These are phyloP conservation scores for Macrophomina phaseolina DNA, from an alignment of 2,329 filamentous ascomycete species.

Conservation along the genomic window DNA sequence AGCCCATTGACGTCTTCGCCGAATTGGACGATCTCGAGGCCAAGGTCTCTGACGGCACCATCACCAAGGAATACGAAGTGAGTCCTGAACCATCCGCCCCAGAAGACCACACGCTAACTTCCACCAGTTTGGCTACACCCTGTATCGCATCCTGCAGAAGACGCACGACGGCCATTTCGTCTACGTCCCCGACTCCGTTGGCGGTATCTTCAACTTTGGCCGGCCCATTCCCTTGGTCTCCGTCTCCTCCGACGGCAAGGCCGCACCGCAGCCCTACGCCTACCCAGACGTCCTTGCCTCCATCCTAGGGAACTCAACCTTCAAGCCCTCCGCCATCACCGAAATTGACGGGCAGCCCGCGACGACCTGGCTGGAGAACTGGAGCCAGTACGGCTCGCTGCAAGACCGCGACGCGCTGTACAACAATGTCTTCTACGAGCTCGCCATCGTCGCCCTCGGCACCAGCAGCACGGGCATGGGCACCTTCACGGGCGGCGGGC, in stretches of 20 bases:
- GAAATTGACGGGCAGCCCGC: constrained; percentile 63
- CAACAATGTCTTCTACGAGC: constrained; percentile 56
- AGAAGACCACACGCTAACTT: neutral
- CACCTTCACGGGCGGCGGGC: constrained; percentile 51
- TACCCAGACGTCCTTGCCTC: constrained; percentile 54
- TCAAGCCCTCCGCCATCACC: constrained; percentile 57
- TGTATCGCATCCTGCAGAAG: constrained; percentile 60
- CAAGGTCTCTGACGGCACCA: constrained; percentile 44
- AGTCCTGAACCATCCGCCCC: neutral
- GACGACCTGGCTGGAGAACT: constrained; percentile 54
- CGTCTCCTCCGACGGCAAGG: constrained; percentile 64
- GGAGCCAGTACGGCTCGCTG: constrained; percentile 53
- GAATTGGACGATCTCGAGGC: constrained; percentile 48
- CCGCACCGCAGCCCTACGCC: constrained; percentile 63
- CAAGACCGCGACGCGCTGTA: constrained; percentile 66
- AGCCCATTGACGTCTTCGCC: constrained; percentile 50
- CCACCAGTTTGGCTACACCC: constrained; percentile 51
- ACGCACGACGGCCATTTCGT: constrained; percentile 71
- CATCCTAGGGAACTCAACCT: constrained; percentile 51
- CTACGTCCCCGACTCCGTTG: constrained; percentile 60
- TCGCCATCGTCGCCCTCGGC: constrained; percentile 50
- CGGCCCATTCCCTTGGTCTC: constrained; percentile 61
- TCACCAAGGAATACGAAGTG: constrained; percentile 48
- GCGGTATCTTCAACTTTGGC: constrained; percentile 56
- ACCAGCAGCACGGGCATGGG: constrained; percentile 48